Percentiles rank a stretch among this genome's conserved stretches.
These are phyloP conservation scores for Globisporangium paroecandrum DNA, from an alignment of 352 stramenopile genomes.

Conservation along the genomic window DNA sequence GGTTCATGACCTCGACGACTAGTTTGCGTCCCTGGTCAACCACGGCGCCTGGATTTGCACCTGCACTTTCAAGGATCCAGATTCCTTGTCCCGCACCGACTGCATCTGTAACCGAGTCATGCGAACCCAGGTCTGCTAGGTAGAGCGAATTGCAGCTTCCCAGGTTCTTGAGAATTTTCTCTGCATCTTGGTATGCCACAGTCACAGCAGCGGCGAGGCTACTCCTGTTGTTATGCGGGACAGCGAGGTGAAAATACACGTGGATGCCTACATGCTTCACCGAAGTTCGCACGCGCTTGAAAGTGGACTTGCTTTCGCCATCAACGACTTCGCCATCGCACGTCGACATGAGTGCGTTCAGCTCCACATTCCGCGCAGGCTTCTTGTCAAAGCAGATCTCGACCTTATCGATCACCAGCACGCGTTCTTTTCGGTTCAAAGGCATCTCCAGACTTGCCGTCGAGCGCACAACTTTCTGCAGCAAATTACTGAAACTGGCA, in stretches of 20 bases:
- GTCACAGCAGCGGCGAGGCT: slow-evolving; percentile 31
- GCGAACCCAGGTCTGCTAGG: slow-evolving; percentile 2
- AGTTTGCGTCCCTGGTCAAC: slow-evolving; percentile 15
- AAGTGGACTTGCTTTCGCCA: neutral
- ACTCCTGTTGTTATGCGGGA: slow-evolving; percentile 42
- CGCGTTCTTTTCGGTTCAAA: slow-evolving; percentile 38
- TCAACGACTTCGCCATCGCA: slow-evolving; percentile 15
- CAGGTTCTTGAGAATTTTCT: slow-evolving; percentile 27
- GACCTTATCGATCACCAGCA: slow-evolving; percentile 32
- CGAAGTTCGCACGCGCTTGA: slow-evolving; percentile 8
- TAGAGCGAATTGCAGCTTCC: slow-evolving; percentile 18
- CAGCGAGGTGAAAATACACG: slow-evolving; percentile 38
- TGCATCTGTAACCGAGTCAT: slow-evolving; percentile 4
- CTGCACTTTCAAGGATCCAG: slow-evolving; percentile 21
- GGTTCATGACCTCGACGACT: slow-evolving; percentile 28
- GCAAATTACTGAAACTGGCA: slow-evolving; percentile 16
- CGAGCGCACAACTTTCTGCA: slow-evolving; percentile 41
- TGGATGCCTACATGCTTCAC: slow-evolving; percentile 24
- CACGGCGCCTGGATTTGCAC: neutral
- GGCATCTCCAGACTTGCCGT: slow-evolving; percentile 30
- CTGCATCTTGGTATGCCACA: slow-evolving; percentile 30
- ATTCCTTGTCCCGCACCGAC: slow-evolving; percentile 15
- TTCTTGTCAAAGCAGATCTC: slow-evolving; percentile 28
- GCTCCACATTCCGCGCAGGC: slow-evolving; percentile 16
- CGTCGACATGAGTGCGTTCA: slow-evolving; percentile 20